phyloP scores from a whole-genome alignment of 2,329 filamentous ascomycete genomes.

The Byssothecium circinans region DNA sequence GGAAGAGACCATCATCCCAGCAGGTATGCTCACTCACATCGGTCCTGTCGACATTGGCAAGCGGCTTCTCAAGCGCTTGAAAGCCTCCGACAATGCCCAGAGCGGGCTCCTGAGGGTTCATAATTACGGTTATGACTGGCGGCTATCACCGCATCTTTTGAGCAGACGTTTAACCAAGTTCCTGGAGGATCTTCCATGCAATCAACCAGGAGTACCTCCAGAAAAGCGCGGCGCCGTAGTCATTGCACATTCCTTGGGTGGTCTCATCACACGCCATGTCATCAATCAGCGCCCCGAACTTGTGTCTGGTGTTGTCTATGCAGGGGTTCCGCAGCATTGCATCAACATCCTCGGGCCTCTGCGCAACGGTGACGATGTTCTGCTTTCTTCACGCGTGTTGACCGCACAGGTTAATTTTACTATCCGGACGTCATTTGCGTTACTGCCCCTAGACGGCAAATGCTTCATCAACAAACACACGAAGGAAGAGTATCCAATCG shows the following conservation, averaged over 20 bases:
- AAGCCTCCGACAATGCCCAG: slow-evolving; percentile 71
- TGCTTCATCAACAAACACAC: slow-evolving; percentile 86
- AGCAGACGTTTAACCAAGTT: slow-evolving; percentile 73
- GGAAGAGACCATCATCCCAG: slow-evolving; percentile 79
- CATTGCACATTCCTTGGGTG: slow-evolving; percentile 84
- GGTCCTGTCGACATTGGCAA: slow-evolving; percentile 89
- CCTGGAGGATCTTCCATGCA: slow-evolving; percentile 73
- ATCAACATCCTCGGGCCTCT: slow-evolving; percentile 90
- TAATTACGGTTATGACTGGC: slow-evolving; percentile 95
- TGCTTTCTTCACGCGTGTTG: slow-evolving; percentile 84
- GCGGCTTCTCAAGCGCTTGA: slow-evolving; percentile 75
- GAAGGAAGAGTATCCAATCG: slow-evolving; percentile 75
- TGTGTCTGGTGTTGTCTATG: slow-evolving; percentile 83
- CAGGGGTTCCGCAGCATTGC: slow-evolving; percentile 80
- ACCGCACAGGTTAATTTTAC: slow-evolving; percentile 94
- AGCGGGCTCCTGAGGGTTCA: slow-evolving; percentile 75
- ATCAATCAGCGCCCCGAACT: slow-evolving; percentile 84
- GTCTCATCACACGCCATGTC: slow-evolving; percentile 82
- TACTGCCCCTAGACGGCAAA: slow-evolving; percentile 82
- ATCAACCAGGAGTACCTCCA: slow-evolving; percentile 58
- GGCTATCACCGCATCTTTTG: slow-evolving; percentile 76
- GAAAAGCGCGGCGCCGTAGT: slow-evolving; percentile 72
- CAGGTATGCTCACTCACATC: slow-evolving; percentile 87
- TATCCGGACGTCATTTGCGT: slow-evolving; percentile 79
- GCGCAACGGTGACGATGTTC: slow-evolving; percentile 87